Conservation (phyloP, 2,329 filamentous ascomycete species). For the Tolypocladium amazonense region DNA sequence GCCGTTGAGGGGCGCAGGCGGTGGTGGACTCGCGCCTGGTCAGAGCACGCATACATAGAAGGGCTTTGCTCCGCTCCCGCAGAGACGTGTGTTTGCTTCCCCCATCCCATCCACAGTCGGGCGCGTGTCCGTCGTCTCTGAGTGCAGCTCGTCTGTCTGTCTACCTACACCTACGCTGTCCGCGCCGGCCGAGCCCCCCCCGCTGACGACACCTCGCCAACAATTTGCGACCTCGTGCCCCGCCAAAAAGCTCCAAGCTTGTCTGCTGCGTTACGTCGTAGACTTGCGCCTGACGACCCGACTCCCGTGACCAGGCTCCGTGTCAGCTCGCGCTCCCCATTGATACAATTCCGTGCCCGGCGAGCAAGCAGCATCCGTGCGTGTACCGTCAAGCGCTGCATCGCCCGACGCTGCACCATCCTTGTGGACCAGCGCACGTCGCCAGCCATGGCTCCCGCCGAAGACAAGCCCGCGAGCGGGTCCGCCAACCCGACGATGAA, state of each 20-base stretch:
- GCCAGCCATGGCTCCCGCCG: constrained; percentile 16
- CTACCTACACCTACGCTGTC: too few relatives aligned
- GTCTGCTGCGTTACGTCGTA: not conserved
- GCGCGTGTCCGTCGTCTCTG: not conserved
- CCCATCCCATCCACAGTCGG: not conserved
- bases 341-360: not conserved
- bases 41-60: not conserved
- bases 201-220: not conserved
- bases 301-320: not conserved
- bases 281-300: not conserved
- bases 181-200: not conserved
- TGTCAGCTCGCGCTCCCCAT: not conserved
- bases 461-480: constrained; percentile 13
- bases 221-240: not conserved
- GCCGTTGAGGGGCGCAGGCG: not conserved
- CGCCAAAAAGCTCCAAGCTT: not conserved
- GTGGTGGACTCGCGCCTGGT: not conserved
- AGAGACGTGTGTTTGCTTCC: not conserved
- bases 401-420: not conserved
- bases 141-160: not conserved
- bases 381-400: not conserved
- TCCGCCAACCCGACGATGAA: constrained; percentile 9
- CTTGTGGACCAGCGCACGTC: not conserved
- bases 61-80: not conserved
- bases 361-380: not conserved